Conservation (phyloP, 208 protist genomes). For the Herpetomonas samuelpessoai region DNA sequence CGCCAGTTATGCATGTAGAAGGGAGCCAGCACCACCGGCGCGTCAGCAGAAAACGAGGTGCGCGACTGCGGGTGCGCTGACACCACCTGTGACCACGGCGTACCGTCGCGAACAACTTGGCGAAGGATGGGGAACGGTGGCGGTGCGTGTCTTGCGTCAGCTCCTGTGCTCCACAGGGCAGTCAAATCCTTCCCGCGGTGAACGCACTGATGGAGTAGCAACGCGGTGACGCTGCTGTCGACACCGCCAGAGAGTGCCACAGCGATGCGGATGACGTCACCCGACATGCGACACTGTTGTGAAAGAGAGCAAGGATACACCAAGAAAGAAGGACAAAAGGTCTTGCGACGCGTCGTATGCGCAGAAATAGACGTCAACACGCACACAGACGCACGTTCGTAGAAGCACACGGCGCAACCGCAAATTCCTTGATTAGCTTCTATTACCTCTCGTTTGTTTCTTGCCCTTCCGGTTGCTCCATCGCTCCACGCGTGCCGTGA, state of each 20-base stretch:
- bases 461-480: too few species aligned
- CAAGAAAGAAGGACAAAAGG: slow-evolving; percentile 13
- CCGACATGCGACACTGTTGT: neutral
- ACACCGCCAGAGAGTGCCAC: slow-evolving; percentile 78
- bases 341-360: too few species aligned
- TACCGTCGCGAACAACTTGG: slow-evolving; percentile 16
- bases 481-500: too few species aligned
- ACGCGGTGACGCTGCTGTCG: slow-evolving; percentile 70
- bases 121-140: slow-evolving; percentile 14
- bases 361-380: too few species aligned
- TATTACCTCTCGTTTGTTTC: too few species aligned
- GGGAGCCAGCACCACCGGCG: slow-evolving; percentile 29
- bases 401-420: too few species aligned
- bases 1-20: slow-evolving; percentile 77
- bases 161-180: too few species aligned
- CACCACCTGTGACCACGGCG: slow-evolving; percentile 25
- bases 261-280: slow-evolving; percentile 34
- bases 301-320: slow-evolving; percentile 2
- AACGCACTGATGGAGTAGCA: slow-evolving; percentile 60
- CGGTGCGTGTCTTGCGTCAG: too few species aligned
- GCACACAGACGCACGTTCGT: too few species aligned
- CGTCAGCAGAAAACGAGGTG: slow-evolving; percentile 1
- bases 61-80: neutral
- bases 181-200: slow-evolving; percentile 41
- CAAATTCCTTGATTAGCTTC: too few species aligned